Evolutionary conservation across 1,139 yeast genomes (phyloP).

Genomic region (Yarrowia galli): DNA sequence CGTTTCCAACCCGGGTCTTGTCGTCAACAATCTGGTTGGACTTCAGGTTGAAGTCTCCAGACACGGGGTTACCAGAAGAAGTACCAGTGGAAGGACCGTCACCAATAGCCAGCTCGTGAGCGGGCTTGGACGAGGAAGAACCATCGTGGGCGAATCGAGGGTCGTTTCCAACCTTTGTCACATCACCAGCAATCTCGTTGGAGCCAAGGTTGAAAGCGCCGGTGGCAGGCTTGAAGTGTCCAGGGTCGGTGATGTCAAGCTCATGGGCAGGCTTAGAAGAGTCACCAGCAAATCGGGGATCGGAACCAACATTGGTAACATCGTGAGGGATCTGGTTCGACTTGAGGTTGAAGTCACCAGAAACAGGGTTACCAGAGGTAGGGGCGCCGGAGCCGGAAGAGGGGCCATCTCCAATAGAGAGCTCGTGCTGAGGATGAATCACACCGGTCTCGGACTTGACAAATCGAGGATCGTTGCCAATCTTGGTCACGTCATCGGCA

Average conservation of each 20-base stretch:
- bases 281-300: conserved; percentile 10
- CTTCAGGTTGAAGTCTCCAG: conserved; percentile 14
- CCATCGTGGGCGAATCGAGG: no score
- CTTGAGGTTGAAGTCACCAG: conserved; percentile 10
- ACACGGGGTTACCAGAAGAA: background rate
- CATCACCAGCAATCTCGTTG: background rate
- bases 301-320: background rate
- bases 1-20: background rate
- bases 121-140: no score
- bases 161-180: background rate
- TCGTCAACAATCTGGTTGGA: conserved; percentile 1
- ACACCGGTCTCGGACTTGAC: background rate
- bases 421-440: background rate
- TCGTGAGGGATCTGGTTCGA: background rate
- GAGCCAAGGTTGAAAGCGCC: background rate
- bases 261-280: background rate
- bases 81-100: background rate
- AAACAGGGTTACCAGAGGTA: background rate
- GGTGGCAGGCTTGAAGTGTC: background rate
- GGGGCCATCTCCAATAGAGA: no score
- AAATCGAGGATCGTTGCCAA: conserved; percentile 6
- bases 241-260: conserved; percentile 12
- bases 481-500: conserved; percentile 1
- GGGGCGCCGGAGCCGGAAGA: background rate
- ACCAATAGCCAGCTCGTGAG: no score